Evolutionary conservation across 352 stramenopile genomes (phyloP), one percentile per base, ranked within the genome.

Genomic region (Elongisporangium anandrum): DNA sequence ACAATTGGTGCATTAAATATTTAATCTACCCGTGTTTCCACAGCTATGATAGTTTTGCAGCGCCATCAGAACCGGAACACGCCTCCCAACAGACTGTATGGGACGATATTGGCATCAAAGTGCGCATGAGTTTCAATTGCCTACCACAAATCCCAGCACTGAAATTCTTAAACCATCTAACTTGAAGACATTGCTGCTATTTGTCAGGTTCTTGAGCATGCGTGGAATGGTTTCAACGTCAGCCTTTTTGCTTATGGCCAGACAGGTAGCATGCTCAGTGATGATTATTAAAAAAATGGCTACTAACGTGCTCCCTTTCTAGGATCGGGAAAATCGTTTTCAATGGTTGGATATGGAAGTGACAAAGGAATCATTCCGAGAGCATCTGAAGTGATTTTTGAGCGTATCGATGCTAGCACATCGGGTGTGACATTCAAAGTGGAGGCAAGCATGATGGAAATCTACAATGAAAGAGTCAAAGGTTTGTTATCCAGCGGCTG

Each of bases 401-500:
- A 90, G 41, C 80, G 85, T 16, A 95, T 96, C 22, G 68, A 81
- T 20, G 66, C 51, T 12, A 90, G 70, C 17, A 68, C 59, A 0
- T 68, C 61, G 0, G 70, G 65, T 8, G 59, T 87, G n/a, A 88
- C 72, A 22, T 91, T 93, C 57, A 89, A 94, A 64, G 87, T 96
- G 5, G 85, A 96, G 62, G 85, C 86, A 17, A 93, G 81, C 47
- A 96, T 96, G 87, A 88, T 96, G 78, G 87, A 96, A 51, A 94
- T 96, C 54, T 96, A 96, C 70, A 96, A 95, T 51, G 87, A 96
- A 54, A 81, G 81, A 5, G 86, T 95, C 4, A 93, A 92, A 90
- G 82, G 82, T 87, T 39, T 22, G 38, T 17, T 29, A 9, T 47
- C 17, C 22, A 45, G 26, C 34, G 29, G 22, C 29, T 24, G n/a